phyloP scores from a whole-genome alignment of 2,329 filamentous ascomycete genomes.

The Pseudogymnoascus pannorum region DNA sequence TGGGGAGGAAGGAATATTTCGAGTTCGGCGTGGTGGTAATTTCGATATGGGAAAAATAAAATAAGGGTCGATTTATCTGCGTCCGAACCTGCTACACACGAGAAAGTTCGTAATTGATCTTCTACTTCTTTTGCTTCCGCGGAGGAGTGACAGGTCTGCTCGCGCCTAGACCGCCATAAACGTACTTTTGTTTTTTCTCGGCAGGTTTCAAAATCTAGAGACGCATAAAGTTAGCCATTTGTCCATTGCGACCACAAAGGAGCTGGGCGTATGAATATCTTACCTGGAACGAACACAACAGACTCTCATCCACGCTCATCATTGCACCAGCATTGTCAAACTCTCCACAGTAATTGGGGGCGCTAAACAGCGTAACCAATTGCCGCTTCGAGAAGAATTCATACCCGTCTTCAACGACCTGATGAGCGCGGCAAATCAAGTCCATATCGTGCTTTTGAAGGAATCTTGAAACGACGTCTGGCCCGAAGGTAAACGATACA shows the following conservation, averaged over 20 bases:
- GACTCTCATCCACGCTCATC: constrained; percentile 99
- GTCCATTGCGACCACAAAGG: background rate
- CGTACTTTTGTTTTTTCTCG: constrained; percentile 99
- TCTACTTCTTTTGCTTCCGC: constrained; percentile 64
- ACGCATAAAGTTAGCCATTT: constrained; percentile 18
- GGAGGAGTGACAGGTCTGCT: constrained; percentile 63
- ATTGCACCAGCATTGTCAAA: constrained; percentile 99
- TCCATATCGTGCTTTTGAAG: constrained; percentile 99
- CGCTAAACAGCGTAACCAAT: constrained; percentile 93
- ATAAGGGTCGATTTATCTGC: constrained; percentile 57
- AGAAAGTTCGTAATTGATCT: constrained; percentile 65
- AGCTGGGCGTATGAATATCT: background rate
- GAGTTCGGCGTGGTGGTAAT: constrained; percentile 1
- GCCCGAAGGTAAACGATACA: constrained; percentile 97
- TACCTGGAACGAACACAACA: constrained; percentile 98
- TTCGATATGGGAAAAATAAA: constrained; percentile 2
- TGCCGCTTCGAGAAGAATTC: constrained; percentile 99
- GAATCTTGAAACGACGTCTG: constrained; percentile 94
- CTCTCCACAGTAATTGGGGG: constrained; percentile 98
- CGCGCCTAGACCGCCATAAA: constrained; percentile 65
- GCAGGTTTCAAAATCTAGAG: constrained; percentile 91
- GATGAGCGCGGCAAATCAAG: constrained; percentile 95
- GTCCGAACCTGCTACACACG: constrained; percentile 85
- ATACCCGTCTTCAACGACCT: constrained; percentile 98
- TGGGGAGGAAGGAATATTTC: constrained; percentile 1